Evolutionary conservation across 2,329 filamentous ascomycete genomes (phyloP).

Genomic region (Diaporthe sp.): DNA sequence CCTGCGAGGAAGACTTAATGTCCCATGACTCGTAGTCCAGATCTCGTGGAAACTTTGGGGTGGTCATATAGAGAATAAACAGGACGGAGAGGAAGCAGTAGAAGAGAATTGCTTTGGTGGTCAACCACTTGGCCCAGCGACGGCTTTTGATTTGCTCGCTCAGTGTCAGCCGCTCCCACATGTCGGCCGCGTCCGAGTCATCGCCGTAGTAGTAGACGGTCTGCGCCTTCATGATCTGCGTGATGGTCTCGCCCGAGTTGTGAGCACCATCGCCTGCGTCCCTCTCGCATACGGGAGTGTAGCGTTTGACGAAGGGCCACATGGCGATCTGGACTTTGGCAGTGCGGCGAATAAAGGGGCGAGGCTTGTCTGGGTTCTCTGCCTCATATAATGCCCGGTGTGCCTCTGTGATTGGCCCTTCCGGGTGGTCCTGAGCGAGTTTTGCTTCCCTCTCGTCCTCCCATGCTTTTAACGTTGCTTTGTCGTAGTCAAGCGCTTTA

Average conservation of each 20-base stretch:
- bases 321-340: constrained; percentile 46
- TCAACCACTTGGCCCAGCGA: not conserved
- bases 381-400: not conserved
- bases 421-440: not conserved
- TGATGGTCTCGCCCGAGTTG: constrained; percentile 38
- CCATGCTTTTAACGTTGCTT: constrained; percentile 27
- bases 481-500: constrained; percentile 27
- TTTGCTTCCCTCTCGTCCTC: not conserved
- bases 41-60: not conserved
- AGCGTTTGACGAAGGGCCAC: constrained; percentile 45
- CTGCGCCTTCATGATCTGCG: constrained; percentile 40
- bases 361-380: not conserved
- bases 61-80: not conserved
- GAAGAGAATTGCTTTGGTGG: not conserved
- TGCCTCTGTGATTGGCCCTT: not conserved
- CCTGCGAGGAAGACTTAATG: not conserved
- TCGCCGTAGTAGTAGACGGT: constrained; percentile 46
- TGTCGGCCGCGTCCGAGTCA: constrained; percentile 26
- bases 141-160: constrained; percentile 23
- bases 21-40: no score
- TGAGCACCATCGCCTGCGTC: constrained; percentile 28
- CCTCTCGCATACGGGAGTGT: constrained; percentile 35
- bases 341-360: constrained; percentile 29
- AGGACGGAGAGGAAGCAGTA: not conserved
- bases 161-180: constrained; percentile 28